Percentiles rank a stretch among this genome's conserved stretches.
These are phyloP conservation scores for Capsicum pubescens DNA, from an alignment of 257 asterid species.

Conservation along the genomic window DNA sequence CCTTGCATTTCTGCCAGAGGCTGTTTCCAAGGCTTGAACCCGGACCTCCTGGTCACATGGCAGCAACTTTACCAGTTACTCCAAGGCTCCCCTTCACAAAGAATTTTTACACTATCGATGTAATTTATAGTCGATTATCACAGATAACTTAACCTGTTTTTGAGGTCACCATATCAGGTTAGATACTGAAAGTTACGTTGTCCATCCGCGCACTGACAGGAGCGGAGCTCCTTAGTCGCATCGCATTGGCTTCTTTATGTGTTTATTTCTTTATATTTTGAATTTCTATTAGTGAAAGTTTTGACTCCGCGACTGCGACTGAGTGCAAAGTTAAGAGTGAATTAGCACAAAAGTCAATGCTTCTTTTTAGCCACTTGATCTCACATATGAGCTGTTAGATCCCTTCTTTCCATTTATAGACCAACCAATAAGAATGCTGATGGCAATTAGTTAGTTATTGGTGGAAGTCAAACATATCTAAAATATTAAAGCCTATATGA, in stretches of 20 bases:
- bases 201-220: not conserved
- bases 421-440: slow-evolving; percentile 39
- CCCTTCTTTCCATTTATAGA: slow-evolving; percentile 36
- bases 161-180: not conserved
- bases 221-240: not conserved
- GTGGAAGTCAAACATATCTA: slow-evolving; percentile 19
- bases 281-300: not conserved
- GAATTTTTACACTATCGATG: not conserved
- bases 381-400: slow-evolving; percentile 12
- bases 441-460: slow-evolving; percentile 39
- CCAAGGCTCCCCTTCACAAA: not conserved
- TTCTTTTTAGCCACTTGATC: not conserved
- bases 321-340: not conserved
- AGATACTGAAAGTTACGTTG: not conserved
- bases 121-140: not conserved
- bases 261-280: not conserved
- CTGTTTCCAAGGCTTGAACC: too few species aligned
- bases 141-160: not conserved
- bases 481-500: slow-evolving; percentile 31
- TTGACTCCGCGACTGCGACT: not conserved
- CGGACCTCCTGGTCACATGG: too few species aligned
- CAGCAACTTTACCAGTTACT: too few species aligned
- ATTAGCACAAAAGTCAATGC: not conserved
- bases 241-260: not conserved
- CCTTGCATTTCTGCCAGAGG: too few species aligned